These are phyloP conservation scores for Diaporthe helianthi DNA, from an alignment of 2,329 filamentous ascomycete species.

Conservation along the genomic window DNA sequence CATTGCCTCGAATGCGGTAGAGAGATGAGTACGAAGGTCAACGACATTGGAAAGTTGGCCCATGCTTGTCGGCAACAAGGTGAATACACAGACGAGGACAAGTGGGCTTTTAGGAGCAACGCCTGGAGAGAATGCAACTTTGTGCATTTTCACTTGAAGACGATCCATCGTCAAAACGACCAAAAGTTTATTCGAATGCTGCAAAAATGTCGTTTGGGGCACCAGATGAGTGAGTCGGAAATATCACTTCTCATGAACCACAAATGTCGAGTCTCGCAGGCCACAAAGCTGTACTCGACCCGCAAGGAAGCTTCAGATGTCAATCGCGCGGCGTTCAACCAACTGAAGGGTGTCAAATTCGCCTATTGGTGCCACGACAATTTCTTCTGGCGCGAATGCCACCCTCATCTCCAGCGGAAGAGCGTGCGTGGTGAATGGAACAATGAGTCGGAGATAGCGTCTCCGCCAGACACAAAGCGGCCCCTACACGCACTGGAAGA, in stretches of 20 bases:
- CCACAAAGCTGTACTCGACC: constrained; percentile 54
- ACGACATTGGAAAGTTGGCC: constrained; percentile 34
- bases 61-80: constrained; percentile 47
- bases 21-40: constrained; percentile 38
- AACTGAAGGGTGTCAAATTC: constrained; percentile 42
- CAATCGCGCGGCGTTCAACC: constrained; percentile 45
- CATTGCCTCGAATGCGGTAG: constrained; percentile 58
- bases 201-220: constrained; percentile 59
- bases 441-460: background rate
- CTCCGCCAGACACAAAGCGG: constrained; percentile 37
- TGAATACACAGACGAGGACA: constrained; percentile 54
- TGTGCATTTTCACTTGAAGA: constrained; percentile 56
- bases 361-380: constrained; percentile 48
- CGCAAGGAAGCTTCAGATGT: constrained; percentile 46
- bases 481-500: constrained; percentile 48
- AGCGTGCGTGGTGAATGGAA: constrained; percentile 33
- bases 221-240: constrained; percentile 46
- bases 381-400: constrained; percentile 47
- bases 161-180: constrained; percentile 66
- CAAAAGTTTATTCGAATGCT: constrained; percentile 60
- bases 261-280: constrained; percentile 48
- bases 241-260: constrained; percentile 54
- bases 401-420: constrained; percentile 41
- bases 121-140: constrained; percentile 64
- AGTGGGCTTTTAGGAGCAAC: constrained; percentile 66